A percentile compares a stretch with the other conserved stretches of the same genome.
These are phyloP conservation scores for Pestalotiopsis sp. DNA, from an alignment of 2,329 filamentous ascomycete genomes.

Conservation along the genomic window DNA sequence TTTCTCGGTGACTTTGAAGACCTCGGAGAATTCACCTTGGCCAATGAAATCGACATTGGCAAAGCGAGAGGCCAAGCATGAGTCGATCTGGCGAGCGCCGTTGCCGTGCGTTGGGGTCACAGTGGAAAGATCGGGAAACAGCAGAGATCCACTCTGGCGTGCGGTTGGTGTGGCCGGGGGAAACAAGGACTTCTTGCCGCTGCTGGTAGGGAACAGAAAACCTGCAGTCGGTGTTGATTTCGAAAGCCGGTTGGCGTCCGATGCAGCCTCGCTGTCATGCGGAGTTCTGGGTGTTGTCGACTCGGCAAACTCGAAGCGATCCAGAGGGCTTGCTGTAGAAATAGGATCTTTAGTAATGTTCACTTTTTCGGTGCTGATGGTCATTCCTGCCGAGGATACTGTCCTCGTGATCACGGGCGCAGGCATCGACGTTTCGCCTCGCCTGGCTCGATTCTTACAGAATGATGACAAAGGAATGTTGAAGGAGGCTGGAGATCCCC, in stretches of 20 bases:
- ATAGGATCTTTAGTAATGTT: constrained; percentile 55
- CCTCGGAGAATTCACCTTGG: constrained; percentile 89
- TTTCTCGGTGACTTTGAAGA: constrained; percentile 73
- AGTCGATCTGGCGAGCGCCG: constrained; percentile 75
- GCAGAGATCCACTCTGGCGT: constrained; percentile 57
- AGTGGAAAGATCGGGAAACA: constrained; percentile 61
- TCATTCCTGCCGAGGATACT: constrained; percentile 27
- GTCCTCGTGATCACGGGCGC: constrained; percentile 33
- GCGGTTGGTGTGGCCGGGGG: constrained; percentile 84
- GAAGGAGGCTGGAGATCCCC: constrained; percentile 34
- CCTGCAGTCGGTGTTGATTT: constrained; percentile 66
- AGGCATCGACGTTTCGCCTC: constrained; percentile 35
- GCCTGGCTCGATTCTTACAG: constrained; percentile 35
- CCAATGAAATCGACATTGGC: constrained; percentile 80
- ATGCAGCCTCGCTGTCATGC: constrained; percentile 71
- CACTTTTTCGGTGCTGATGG: constrained; percentile 34
- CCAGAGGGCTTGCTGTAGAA: constrained; percentile 64
- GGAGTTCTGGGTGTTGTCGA: constrained; percentile 74
- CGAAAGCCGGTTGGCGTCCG: constrained; percentile 81
- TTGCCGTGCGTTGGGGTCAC: constrained; percentile 73
- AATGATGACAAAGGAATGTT: constrained; percentile 42
- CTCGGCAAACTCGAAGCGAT: constrained; percentile 54
- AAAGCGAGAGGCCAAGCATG: constrained; percentile 74
- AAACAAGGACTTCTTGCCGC: constrained; percentile 42
- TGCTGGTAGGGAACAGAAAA: constrained; percentile 39